Evolutionary conservation across 805 yeast genomes (phyloP), one percentile per base, ranked within the genome.

Genomic region (Myxozyma geophila): DNA sequence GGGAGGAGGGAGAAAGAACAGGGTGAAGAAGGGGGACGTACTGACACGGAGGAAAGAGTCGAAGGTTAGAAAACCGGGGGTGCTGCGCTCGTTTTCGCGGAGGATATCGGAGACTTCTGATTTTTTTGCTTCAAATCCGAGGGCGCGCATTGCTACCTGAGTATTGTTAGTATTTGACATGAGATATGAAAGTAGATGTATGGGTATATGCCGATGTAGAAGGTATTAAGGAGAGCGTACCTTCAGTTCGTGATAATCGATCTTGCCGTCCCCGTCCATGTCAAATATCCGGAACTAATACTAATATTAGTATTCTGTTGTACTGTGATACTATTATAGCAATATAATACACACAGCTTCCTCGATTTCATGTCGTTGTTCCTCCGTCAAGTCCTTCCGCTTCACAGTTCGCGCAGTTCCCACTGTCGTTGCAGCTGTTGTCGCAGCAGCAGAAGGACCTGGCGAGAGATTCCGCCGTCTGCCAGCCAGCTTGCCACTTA

Each of bases 211-310:
- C 5, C 4, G 52, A 21, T 28, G 12, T 13, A 13, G 54, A 33
- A 7, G 41, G 21, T 13, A 15, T 19, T 2, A 13, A n/a, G n/a
- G 52, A 21, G 40, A 33, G 19, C 21, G 15, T 35, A 71, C 75
- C 67, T 91, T 92, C 68, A 91, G 80, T 71, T 93, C 98, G 72
- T 95, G 98, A 75, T 89, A 93, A 72, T 95, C 98, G 57, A 95
- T 81, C 68, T 81, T 83, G 2, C 97, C 96, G 74, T 95, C 98
- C 64, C 85, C 86, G 76, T 95, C 91, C 89, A 90, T 87, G 73
- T 95, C 99, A 75, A 95, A 95, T 39, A 93, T 80, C 55, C 87
- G 83, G 74, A 93, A 93, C 72, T 80, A 66, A 41, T 43, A 40
- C 44, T 12, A 10, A 7, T 46, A 7, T 19, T 50, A 55, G 39